Conservation (phyloP, 805 yeast genomes). For the Saccharomycopsis sp. region DNA sequence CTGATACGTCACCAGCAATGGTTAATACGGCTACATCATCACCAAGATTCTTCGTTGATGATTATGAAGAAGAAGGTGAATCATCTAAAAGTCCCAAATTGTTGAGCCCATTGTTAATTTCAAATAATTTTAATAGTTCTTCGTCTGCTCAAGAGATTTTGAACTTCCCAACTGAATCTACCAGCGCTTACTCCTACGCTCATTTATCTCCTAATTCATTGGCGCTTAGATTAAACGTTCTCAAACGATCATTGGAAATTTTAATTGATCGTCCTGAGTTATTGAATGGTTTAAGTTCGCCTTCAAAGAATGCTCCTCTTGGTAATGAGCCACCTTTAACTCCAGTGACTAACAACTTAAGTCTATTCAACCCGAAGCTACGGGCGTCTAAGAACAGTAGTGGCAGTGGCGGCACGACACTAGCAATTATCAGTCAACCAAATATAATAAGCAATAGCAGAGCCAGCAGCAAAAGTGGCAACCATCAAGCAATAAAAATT, state of each 20-base stretch:
- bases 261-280: conserved; percentile 56
- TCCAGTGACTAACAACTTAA: conserved; percentile 14
- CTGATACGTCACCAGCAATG: no score
- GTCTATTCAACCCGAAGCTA: conserved; percentile 16
- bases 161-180: conserved; percentile 68
- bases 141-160: conserved; percentile 36
- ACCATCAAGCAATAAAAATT: conserved; percentile 23
- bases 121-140: conserved; percentile 7
- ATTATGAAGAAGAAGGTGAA: no score
- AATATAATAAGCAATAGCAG: background rate
- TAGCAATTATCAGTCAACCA: background rate
- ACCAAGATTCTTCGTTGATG: no score
- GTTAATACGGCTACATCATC: no score
- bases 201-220: conserved; percentile 74
- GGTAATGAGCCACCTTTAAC: conserved; percentile 13
- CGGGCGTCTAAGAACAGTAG: background rate
- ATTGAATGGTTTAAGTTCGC: conserved; percentile 24
- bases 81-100: no score
- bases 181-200: conserved; percentile 81
- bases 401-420: background rate
- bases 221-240: conserved; percentile 65
- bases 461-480: background rate
- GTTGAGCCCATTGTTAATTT: background rate
- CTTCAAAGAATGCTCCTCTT: conserved; percentile 6
- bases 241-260: conserved; percentile 71